A percentile compares a stretch with the other conserved stretches of the same genome.
These are phyloP conservation scores for Polygonum maritimum DNA, from an alignment of 148 eudicot species.

Conservation along the genomic window DNA sequence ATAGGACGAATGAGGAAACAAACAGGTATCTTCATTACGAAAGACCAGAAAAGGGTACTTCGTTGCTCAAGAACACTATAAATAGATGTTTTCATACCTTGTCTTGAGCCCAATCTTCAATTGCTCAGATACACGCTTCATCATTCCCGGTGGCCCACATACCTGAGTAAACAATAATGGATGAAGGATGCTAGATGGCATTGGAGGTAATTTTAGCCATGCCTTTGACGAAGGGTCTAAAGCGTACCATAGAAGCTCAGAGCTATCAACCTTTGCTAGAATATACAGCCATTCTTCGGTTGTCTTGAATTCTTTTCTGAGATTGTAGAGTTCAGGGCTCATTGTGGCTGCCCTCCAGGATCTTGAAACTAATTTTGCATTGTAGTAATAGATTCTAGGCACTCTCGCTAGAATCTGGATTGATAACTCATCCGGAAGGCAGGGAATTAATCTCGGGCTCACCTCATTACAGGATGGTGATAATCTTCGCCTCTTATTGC, in stretches of 20 bases:
- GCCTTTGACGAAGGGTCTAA: slow-evolving; percentile 59
- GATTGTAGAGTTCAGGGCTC: slow-evolving; percentile 52
- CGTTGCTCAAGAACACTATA: not conserved
- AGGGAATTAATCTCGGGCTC: slow-evolving; percentile 59
- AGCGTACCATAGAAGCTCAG: slow-evolving; percentile 61
- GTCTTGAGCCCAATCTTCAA: slow-evolving; percentile 55
- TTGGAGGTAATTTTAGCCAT: slow-evolving; percentile 77
- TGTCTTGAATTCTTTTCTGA: slow-evolving; percentile 63
- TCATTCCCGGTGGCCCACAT: slow-evolving; percentile 94
- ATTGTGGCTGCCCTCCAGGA: slow-evolving; percentile 68
- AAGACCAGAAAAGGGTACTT: no score
- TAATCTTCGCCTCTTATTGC: slow-evolving; percentile 59
- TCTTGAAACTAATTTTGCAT: slow-evolving; percentile 59
- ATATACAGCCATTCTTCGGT: slow-evolving; percentile 87
- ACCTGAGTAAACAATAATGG: slow-evolving; percentile 25
- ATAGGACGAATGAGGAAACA: no score
- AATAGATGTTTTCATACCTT: slow-evolving; percentile 36
- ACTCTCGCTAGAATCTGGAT: slow-evolving; percentile 84
- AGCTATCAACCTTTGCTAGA: slow-evolving; percentile 44
- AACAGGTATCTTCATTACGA: no score
- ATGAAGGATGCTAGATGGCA: slow-evolving; percentile 37
- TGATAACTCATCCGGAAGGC: slow-evolving; percentile 88
- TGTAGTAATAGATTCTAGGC: slow-evolving; percentile 50
- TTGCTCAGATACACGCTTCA: slow-evolving; percentile 67
- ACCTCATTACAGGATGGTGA: slow-evolving; percentile 46